Evolutionary conservation across 2,329 filamentous ascomycete species (phyloP), one percentile per base, ranked within the genome.

Genomic region (Arthrobotrys megalospora): DNA sequence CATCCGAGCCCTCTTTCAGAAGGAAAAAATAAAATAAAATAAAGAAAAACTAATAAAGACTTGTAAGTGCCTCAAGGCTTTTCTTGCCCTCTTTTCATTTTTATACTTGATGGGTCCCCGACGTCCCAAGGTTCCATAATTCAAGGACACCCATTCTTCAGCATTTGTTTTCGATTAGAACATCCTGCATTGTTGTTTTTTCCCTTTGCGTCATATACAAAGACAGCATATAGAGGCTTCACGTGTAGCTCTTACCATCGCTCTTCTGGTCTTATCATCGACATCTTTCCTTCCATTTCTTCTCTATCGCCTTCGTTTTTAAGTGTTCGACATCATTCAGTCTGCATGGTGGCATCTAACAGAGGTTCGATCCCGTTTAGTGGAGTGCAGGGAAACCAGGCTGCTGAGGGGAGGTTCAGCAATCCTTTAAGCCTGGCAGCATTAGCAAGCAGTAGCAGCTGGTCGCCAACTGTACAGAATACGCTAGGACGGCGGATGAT

Each of bases 341-440:
- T 77, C 73, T 77, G 73, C 45, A 77, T 77, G 73, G 73, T 77
- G 69, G 73, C 73, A 77, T 70, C 73, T 77, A 77, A 77, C 73
- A 77, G 66, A 69, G 34, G 73, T 66, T 70, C 73, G 48, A 71
- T 77, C 50, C 73, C 73, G 50, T 77, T 77, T 70, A 77, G 73
- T 77, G 73, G 73, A 77, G 58, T 63, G 50, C 73, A 77, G 65
- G 66, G 73, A 64, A 70, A 60, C 66, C 73, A 65, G 66, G 66
- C 65, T 19, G 65, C 66, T 62, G 73, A 77, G 73, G 73, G 73
- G 65, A 77, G 66, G 66, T 77, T 77, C 58, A 77, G 60, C 66
- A 77, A 77, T 71, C 73, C 73, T 64, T 77, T 77, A 38, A 77
- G 73, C 32, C 66, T 77, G 43, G 73, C 73, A 50, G 73, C 65